phyloP scores from a whole-genome alignment of 2,329 filamentous ascomycete genomes.

The Penicillium sp. region DNA sequence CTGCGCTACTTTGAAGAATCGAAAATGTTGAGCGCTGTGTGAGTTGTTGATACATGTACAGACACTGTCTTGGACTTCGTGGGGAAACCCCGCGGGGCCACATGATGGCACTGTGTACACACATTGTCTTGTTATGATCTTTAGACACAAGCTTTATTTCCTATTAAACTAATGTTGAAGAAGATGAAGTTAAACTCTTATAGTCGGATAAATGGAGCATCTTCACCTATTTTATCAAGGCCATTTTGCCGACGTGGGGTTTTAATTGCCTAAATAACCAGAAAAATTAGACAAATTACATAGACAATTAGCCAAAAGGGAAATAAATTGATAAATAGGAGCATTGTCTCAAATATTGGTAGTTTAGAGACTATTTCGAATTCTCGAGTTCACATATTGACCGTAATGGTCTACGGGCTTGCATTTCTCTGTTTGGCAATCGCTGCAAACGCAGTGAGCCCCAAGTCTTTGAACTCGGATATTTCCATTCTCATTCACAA shows the following conservation, averaged over 20 bases:
- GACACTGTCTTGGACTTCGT: neutral
- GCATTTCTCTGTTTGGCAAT: slow-evolving; percentile 1
- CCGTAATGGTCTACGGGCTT: slow-evolving; percentile 8
- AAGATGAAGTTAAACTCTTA: neutral
- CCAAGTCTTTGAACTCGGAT: slow-evolving; percentile 13
- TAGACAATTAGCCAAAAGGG: neutral
- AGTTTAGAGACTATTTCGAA: neutral
- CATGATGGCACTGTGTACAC: neutral
- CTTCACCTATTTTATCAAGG: neutral
- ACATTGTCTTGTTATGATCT: neutral
- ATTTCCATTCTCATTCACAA: slow-evolving; percentile 22
- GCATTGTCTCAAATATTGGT: no score
- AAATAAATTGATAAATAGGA: neutral
- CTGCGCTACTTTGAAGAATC: neutral
- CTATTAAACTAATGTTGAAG: neutral
- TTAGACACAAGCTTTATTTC: neutral
- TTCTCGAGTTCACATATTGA: neutral
- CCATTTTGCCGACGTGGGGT: slow-evolving; percentile 16
- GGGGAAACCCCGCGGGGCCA: neutral
- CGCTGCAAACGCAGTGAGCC: slow-evolving; percentile 10
- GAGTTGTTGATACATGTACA: no score
- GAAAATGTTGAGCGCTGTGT: neutral
- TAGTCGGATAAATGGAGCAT: slow-evolving; percentile 5
- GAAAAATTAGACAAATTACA: no score
- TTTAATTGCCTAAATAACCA: slow-evolving; percentile 1